A percentile compares a stretch with the other conserved stretches of the same genome.
Conservation (phyloP, 2,329 filamentous ascomycete species). For the Cadophora sp. region DNA sequence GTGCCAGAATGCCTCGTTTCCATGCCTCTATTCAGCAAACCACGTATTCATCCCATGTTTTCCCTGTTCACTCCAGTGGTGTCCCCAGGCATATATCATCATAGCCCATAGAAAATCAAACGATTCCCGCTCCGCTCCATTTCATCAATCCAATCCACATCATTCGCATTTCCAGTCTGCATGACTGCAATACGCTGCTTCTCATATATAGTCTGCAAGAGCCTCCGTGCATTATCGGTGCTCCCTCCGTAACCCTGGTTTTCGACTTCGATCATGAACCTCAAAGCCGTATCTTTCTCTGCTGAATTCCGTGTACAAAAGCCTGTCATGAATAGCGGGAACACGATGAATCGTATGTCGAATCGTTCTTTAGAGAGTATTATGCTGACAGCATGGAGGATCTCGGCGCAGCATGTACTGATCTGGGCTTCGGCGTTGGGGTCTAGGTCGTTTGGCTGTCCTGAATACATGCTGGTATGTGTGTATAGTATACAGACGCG, state of each 20-base stretch:
- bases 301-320: constrained; percentile 49
- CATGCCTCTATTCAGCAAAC: neutral
- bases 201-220: constrained; percentile 56
- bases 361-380: constrained; percentile 48
- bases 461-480: constrained; percentile 59
- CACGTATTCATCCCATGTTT: neutral
- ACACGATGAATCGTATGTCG: constrained; percentile 54
- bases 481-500: constrained; percentile 57
- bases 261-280: constrained; percentile 56
- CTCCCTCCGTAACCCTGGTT: constrained; percentile 55
- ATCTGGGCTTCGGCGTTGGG: constrained; percentile 50
- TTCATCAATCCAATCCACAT: constrained; percentile 57
- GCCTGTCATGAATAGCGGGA: constrained; percentile 61
- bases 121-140: constrained; percentile 52
- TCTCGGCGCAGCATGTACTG: constrained; percentile 50
- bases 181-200: constrained; percentile 50
- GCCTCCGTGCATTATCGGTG: constrained; percentile 50
- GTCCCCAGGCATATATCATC: neutral
- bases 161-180: constrained; percentile 48
- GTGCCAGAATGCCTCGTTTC: constrained; percentile 1
- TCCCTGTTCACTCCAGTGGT: neutral
- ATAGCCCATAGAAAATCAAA: constrained; percentile 52
- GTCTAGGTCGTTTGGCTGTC: constrained; percentile 51
- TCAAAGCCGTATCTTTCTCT: constrained; percentile 54
- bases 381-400: constrained; percentile 51